Base-by-base conservation (phyloP, 2,329 filamentous ascomycete species). In the Clarireedia sp. region DNA sequence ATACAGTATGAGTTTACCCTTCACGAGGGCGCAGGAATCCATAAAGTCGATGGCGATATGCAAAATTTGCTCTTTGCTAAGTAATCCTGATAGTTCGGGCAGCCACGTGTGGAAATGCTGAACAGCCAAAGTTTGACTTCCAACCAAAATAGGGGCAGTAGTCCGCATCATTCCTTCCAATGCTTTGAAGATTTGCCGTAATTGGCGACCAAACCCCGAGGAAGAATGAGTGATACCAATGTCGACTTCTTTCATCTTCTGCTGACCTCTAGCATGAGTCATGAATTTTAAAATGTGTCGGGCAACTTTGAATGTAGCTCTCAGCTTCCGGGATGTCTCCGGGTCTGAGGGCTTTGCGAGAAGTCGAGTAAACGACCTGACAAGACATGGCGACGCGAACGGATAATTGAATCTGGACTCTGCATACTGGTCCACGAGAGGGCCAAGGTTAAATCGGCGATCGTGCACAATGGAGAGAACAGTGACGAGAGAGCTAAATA, bases 21-120 rank as follows among this genome's bases (percentile, higher is more conserved):
- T 92, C 48, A 95, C 91, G 26, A 83, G 76, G 2, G 84, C 82
- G 72, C 91, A 96, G 1, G 94, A 90, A 67, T 96, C 90, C 75
- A 97, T 86, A 67, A 97, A 95, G 71, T 92, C 89, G 59, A 95
- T 89, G 41, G 91, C 90, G 60, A 96, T 87, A 65, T 95, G 87
- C 51, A 96, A 75, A 46, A 96, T 92, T 68, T 97, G 92, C 64
- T 90, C 86, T 0, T 86, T 84, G 3, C 80, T 81, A 67, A 97
- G 78, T 38, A 94, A 77, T 1, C 85, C 83, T 0, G 82, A 78
- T 9, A 99, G 81, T 68, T 97, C 92, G 0, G 94, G 92, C n/a
- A 99, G 75, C 94, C 94, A 99, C 0, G 89, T 88, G 68, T 97
- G 92, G 69, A 97, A 95, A 69, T 97, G 90, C 70, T 99, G 94